phyloP scores from a whole-genome alignment of 768 basidiomycete genomes.

The Termitomyces sp. region DNA sequence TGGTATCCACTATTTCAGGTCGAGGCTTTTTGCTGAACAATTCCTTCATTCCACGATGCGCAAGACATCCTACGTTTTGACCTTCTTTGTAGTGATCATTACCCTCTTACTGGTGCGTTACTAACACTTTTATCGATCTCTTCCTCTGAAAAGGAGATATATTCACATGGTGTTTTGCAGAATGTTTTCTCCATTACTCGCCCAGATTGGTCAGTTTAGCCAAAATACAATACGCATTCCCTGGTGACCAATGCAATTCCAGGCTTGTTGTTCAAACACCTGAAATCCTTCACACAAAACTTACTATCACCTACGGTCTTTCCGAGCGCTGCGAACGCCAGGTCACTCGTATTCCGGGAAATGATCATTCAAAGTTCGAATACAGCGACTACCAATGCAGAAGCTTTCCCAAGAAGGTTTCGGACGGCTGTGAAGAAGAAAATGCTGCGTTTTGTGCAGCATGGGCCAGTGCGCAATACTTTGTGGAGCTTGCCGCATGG shows the following conservation, averaged over 20 bases:
- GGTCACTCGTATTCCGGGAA: slow-evolving; percentile 40
- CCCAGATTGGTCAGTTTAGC: slow-evolving; percentile 52
- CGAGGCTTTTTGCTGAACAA: not conserved
- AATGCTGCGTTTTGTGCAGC: slow-evolving; percentile 55
- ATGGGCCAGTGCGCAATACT: slow-evolving; percentile 69
- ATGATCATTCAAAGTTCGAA: slow-evolving; percentile 36
- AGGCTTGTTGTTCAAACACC: slow-evolving; percentile 40
- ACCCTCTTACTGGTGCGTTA: slow-evolving; percentile 47
- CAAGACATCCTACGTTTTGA: slow-evolving; percentile 62
- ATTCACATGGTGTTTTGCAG: slow-evolving; percentile 24
- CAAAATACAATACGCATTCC: not conserved
- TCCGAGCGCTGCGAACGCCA: slow-evolving; percentile 49
- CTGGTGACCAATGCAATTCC: not conserved
- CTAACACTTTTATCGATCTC: not conserved
- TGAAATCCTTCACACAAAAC: slow-evolving; percentile 39
- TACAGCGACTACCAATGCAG: slow-evolving; percentile 60
- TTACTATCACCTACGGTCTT: slow-evolving; percentile 57
- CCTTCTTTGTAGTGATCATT: slow-evolving; percentile 50
- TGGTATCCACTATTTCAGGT: not conserved
- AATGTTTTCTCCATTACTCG: slow-evolving; percentile 50
- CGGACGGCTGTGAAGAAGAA: slow-evolving; percentile 43
- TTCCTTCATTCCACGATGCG: slow-evolving; percentile 38
- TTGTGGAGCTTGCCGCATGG: slow-evolving; percentile 57
- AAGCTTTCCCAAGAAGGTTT: slow-evolving; percentile 51
- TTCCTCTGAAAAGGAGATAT: not conserved